Percentiles rank a stretch among this genome's conserved stretches.
These are phyloP conservation scores for Rubia tinctorum DNA, from an alignment of 305 asterid species.

Conservation along the genomic window DNA sequence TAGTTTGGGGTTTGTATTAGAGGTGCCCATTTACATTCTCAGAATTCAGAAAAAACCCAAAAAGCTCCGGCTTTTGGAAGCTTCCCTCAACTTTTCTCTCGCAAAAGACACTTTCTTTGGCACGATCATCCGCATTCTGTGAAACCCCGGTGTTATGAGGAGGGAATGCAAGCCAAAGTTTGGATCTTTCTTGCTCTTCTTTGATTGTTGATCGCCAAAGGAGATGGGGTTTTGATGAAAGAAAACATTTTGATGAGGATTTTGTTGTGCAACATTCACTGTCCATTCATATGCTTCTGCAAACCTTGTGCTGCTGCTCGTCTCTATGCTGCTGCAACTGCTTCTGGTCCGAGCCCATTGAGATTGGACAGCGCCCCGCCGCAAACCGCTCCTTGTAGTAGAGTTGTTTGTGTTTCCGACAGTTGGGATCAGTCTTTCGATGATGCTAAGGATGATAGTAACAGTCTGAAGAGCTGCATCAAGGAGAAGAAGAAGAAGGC, in stretches of 20 bases:
- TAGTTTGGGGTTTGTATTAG: slow-evolving; percentile 18
- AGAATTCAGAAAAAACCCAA: background rate
- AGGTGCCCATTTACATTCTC: slow-evolving; percentile 23
- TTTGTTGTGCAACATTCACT: slow-evolving; percentile 80
- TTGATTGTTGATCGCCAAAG: slow-evolving; percentile 25
- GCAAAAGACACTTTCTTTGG: background rate
- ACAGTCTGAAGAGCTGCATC: slow-evolving; percentile 69
- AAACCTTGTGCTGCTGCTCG: slow-evolving; percentile 78
- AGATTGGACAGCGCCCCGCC: slow-evolving; percentile 45
- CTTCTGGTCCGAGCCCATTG: slow-evolving; percentile 24
- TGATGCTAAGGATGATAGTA: slow-evolving; percentile 25
- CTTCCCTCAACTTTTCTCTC: too few relatives aligned
- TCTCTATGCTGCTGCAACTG: slow-evolving; percentile 45
- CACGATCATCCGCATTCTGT: slow-evolving; percentile 4
- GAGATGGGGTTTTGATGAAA: slow-evolving; percentile 53
- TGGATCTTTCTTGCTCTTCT: slow-evolving; percentile 21
- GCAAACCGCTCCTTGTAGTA: slow-evolving; percentile 32
- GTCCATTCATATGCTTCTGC: slow-evolving; percentile 83
- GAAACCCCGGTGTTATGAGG: slow-evolving; percentile 9
- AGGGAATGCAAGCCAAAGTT: slow-evolving; percentile 16
- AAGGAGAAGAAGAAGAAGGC: slow-evolving; percentile 24
- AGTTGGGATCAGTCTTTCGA: slow-evolving; percentile 26
- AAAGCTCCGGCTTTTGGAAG: background rate
- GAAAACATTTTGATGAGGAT: slow-evolving; percentile 74
- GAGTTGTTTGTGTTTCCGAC: slow-evolving; percentile 31